Evolutionary conservation across 2,329 filamentous ascomycete species (phyloP), one percentile per base, ranked within the genome.

Genomic region (Fusarium sp.): DNA sequence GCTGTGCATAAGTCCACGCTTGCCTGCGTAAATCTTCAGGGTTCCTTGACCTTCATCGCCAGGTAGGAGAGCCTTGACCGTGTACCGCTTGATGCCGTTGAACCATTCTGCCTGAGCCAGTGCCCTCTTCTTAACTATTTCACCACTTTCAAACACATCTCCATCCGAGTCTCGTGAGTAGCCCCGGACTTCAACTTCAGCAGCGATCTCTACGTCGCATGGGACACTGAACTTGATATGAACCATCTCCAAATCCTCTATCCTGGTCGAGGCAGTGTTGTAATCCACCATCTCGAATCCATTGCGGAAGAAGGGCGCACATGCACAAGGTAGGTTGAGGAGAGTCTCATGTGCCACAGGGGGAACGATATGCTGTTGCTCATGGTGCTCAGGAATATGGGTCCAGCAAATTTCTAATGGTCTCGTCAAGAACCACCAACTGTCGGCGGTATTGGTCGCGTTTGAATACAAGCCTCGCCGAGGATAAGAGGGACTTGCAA

Each of bases 321-420:
- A 95, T 13, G 93, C 91, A 71, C 92, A 92, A 0, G 96, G 96
- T 9, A 99, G 84, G 52, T 94, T 92, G 63, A 98, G 86, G 9
- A 99, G 84, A 10, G 97, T 88, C 73, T 98, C 94, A 62, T 94
- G 91, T 6, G 93, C 90, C 25, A 98, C 89, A 0, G 94, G 90
- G 18, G 96, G 96, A 63, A 94, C 94, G 58, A 99, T 90, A 76
- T 98, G 96, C 78, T 99, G 96, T 75, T 98, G 94, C 62, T 90
- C 87, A 54, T 94, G 91, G 59, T 93, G 88, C 58, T 97, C 88
- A 7, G 96, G 94, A 23, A 99, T 90, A 79, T 99, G 96, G 3
- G 96, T 98, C 86, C 95, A 99, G 84, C 95, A 98, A 11, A 95
- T 88, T 79, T 99, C 93, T 46, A 91, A 88, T 8, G 97, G 97